Base-by-base conservation (phyloP, 192 early-diverging fungal species). In the Kappamyces sp. region DNA sequence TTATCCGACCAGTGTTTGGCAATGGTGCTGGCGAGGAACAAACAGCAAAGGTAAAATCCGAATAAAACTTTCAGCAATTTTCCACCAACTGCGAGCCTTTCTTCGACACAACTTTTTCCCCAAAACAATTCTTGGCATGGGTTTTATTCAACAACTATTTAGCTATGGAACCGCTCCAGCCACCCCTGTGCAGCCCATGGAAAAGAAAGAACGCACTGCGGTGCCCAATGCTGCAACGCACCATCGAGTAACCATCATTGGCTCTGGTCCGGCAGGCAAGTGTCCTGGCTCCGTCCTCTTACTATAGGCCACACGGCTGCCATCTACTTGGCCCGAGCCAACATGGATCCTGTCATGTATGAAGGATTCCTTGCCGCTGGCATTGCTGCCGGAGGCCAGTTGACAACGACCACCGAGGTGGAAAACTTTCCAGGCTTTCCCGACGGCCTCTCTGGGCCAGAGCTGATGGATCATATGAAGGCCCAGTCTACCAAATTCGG, bases 291-390 rank as follows among this genome's bases (percentile, higher is more conserved):
- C 1, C 4, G 45, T 45, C 91, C 95, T 47, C 22, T 22, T 22
- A 22, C 22, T 22, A 0, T 22, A 22, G 96, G 90, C 37, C 94
- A 99, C 80, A 97, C 93, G 12, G 96, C 96, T 9, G 92, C 93
- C 42, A 89, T 97, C 59, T 99, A 97, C 68, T 74, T 89, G 30
- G 93, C 94, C 35, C 86, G 96, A 49, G 96, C 96, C 39, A 91
- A 96, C 69, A 72, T 99, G 39, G 66, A 88, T 38, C 96, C 96
- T 5, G 81, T 94, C 57, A 78, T 99, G 75, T 99, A 88, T 65
- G 96, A 99, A 70, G 94, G 96, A 45, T 93, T 93, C 76, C 79
- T 96, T 78, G 93, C 96, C 32, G 94, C 88, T 47, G 93, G 76
- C 45, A 70, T 87, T 8, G 86, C 86, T 1, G 78, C 86, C 3